phyloP scores from a whole-genome alignment of 768 basidiomycete species.

The Sarcodon sp. region DNA sequence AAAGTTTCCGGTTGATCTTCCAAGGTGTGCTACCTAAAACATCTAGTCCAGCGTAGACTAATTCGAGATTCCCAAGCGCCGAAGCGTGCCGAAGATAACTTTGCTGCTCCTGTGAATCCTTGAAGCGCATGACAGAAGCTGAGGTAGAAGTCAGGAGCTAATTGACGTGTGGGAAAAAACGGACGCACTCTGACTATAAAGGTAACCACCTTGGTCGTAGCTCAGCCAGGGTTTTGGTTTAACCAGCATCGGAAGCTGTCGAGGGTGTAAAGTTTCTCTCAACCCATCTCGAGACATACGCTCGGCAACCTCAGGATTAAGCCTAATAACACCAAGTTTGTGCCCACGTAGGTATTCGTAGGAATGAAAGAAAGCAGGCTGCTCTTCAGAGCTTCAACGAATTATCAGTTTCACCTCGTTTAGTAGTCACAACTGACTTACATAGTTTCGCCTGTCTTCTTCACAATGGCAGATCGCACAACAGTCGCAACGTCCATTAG shows the following conservation, averaged over 20 bases:
- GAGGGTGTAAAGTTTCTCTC: slow-evolving; percentile 69
- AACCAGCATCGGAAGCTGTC: slow-evolving; percentile 92
- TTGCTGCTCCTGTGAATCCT: slow-evolving; percentile 77
- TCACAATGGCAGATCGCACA: slow-evolving; percentile 41
- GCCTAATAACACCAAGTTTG: slow-evolving; percentile 83
- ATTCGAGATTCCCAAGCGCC: slow-evolving; percentile 60
- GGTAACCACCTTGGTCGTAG: slow-evolving; percentile 70
- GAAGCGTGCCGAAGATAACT: slow-evolving; percentile 69
- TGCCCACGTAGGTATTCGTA: slow-evolving; percentile 93
- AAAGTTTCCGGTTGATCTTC: slow-evolving; percentile 65
- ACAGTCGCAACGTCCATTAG: slow-evolving; percentile 81
- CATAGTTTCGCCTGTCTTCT: slow-evolving; percentile 45
- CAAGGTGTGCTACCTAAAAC: slow-evolving; percentile 85
- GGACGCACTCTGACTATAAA: slow-evolving; percentile 59
- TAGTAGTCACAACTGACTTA: slow-evolving; percentile 21
- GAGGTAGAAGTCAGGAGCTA: slow-evolving; percentile 4
- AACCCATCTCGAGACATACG: slow-evolving; percentile 67
- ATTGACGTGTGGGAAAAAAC: background rate
- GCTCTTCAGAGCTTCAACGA: slow-evolving; percentile 49
- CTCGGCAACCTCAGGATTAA: slow-evolving; percentile 72
- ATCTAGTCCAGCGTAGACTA: slow-evolving; percentile 82
- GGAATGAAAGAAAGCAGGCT: slow-evolving; percentile 83
- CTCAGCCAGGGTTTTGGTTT: slow-evolving; percentile 81
- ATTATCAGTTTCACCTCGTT: background rate
- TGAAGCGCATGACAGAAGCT: slow-evolving; percentile 84